Base-by-base conservation (phyloP, 345 rosid species). In the Durio zibethinus region DNA sequence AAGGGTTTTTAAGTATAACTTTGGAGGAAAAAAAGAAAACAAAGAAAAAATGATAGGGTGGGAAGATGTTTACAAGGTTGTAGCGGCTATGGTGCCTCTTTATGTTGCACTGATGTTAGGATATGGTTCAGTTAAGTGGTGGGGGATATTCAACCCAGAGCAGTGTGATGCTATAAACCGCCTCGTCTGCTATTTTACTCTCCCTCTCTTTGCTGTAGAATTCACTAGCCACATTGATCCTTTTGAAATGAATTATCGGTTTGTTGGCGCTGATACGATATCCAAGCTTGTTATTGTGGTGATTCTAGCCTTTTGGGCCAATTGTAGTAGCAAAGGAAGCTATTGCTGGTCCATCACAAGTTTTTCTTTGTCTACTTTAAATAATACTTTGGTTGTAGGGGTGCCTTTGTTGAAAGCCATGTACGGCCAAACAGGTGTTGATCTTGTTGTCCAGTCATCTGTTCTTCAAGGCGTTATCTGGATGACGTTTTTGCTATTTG, bases 91-190 rank as follows among this genome's bases (percentile, higher is more conserved):
- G 94, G 90, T 82, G 21, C 99, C 99, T 1, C 89, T 95, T 7
- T 95, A 91, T 52, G 88, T 91, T 10, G 94, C 99, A 12, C 74
- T 95, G 47, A 74, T 86, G 31, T 82, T 95, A 9, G 99, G 98
- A 9, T 94, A 94, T 27, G 98, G 96, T 7, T 94, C 99, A 0
- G 93, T 93, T 35, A 87, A 80, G 80, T 94, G 99, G 99, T 93
- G 99, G 99, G 78, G 80, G 15, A 83, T 93, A 21, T 89, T 94
- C 80, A 85, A 86, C 0, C 83, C 85, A 3, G 99, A 94, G 4
- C 95, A 94, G 79, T 87, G 97, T 25, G 94, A 87, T 6, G 98
- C 95, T 2, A 84, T 94, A 25, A 94, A 91, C 87, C 85, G 90
- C 9, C 78, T 94, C 3, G 94, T 91, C 20, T 93, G 92, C 77